Percentiles rank a stretch among this genome's conserved stretches.
Conservation (phyloP, 306 rosid genomes). For the Quercus engelmannii region DNA sequence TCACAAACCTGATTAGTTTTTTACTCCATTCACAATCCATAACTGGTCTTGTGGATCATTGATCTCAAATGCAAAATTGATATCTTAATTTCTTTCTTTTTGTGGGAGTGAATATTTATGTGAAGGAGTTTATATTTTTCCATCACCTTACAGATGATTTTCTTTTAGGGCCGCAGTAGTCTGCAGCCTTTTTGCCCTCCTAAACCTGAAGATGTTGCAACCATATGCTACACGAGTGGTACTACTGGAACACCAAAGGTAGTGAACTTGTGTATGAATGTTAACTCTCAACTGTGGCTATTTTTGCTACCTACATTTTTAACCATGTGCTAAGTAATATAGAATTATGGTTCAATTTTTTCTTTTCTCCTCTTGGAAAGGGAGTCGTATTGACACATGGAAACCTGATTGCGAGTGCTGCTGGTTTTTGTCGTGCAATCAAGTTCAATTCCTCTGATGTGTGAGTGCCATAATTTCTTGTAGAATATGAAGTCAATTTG, state of each 20-base stretch:
- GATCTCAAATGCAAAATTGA: not conserved
- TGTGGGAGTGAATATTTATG: not conserved
- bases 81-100: not conserved
- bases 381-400: conserved; percentile 86
- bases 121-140: not conserved
- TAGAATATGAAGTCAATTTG: not conserved
- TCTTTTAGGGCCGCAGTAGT: conserved; percentile 67
- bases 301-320: not conserved
- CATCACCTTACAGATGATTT: conserved; percentile 28
- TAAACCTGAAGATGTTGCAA: conserved; percentile 79
- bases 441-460: conserved; percentile 69
- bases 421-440: conserved; percentile 52
- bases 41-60: not conserved
- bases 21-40: not conserved
- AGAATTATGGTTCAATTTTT: not conserved
- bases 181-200: conserved; percentile 80
- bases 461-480: conserved; percentile 44
- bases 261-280: not conserved
- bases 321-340: not conserved
- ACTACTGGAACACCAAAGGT: conserved; percentile 99
- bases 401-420: conserved; percentile 82
- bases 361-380: conserved; percentile 38
- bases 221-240: conserved; percentile 97
- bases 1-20: not conserved
- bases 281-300: not conserved